phyloP scores from a whole-genome alignment of 176 grass and related monocot genomes.

The Olyra latifolia region DNA sequence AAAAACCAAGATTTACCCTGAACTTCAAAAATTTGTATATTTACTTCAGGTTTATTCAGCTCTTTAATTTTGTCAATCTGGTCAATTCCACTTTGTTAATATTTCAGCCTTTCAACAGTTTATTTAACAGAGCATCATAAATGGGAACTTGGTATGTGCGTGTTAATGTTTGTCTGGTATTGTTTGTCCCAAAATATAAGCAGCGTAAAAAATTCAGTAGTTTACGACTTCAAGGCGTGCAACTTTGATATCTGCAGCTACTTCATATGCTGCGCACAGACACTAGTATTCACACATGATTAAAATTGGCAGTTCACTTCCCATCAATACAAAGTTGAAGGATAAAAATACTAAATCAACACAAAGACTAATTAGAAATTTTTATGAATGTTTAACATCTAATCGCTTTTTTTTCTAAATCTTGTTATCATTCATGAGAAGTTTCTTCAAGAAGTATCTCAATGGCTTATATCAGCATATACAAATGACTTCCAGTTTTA shows the following conservation, averaged over 20 bases:
- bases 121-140: background rate
- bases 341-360: background rate
- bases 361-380: background rate
- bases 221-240: background rate
- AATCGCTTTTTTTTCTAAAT: background rate
- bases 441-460: background rate
- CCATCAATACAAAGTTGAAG: background rate
- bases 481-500: background rate
- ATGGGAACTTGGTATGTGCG: background rate
- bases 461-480: background rate
- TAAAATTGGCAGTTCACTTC: background rate
- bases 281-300: background rate
- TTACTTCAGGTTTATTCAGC: background rate
- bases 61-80: background rate
- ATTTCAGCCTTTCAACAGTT: conserved; percentile 17
- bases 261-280: background rate
- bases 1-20: background rate
- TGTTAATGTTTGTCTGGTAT: background rate
- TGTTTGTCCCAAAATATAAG: conserved; percentile 11
- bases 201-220: background rate
- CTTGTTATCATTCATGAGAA: background rate
- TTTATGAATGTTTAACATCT: background rate
- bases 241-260: background rate
- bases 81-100: conserved; percentile 13
- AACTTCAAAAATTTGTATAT: background rate